These are phyloP conservation scores for Rhamnella rubrinervis DNA, from an alignment of 331 rosid species.

Conservation along the genomic window DNA sequence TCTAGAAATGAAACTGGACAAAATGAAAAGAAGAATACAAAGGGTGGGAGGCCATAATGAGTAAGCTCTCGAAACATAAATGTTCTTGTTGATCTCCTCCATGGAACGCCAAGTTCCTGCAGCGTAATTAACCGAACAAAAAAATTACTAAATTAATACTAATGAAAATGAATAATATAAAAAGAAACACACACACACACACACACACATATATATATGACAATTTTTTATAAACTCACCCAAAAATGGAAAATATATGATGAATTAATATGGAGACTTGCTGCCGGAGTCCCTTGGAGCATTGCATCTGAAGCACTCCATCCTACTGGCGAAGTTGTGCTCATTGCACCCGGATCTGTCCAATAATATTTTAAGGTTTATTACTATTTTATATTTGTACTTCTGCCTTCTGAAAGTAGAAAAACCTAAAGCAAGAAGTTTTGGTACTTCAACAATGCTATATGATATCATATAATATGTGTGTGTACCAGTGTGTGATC, in stretches of 20 bases:
- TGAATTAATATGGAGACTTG: conserved; percentile 54
- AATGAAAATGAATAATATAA: no score
- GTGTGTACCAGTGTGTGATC: no score
- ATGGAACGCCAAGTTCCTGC: no score
- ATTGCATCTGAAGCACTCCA: conserved; percentile 83
- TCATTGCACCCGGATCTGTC: conserved; percentile 82
- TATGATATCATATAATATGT: no score
- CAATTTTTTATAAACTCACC: conserved; percentile 5
- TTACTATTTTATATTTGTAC: neutral
- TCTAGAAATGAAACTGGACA: conserved; percentile 14
- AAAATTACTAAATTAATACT: no score
- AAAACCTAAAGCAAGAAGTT: no score
- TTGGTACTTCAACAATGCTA: no score
- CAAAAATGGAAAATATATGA: conserved; percentile 29
- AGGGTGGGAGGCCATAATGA: conserved; percentile 22
- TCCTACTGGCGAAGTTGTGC: conserved; percentile 85
- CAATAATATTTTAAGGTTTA: neutral
- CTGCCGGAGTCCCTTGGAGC: conserved; percentile 72
- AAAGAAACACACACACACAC: neutral
- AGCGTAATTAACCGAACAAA: no score
- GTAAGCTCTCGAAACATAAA: neutral
- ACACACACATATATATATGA: neutral
- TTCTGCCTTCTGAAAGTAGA: neutral
- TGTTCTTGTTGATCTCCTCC: no score
- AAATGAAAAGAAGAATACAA: conserved; percentile 26